Conservation (phyloP, 768 basidiomycete species). For the Tylopilus sp. region DNA sequence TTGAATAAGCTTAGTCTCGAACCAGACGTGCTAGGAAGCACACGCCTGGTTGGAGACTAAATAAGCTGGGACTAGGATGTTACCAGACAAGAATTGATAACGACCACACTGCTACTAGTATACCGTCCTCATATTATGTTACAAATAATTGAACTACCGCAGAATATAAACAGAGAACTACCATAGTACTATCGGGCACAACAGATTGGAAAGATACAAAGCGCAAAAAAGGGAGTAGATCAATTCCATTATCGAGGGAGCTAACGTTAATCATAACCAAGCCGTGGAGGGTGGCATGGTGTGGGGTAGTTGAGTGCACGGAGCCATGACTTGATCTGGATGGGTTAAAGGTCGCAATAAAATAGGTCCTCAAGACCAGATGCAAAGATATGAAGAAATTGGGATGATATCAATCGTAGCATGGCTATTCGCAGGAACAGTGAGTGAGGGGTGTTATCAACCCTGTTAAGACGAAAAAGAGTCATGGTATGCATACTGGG, state of each 20-base stretch:
- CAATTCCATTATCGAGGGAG: constrained; percentile 17
- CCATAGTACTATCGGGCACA: constrained; percentile 3
- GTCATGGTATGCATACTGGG: constrained; percentile 14
- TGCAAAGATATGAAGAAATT: constrained; percentile 8
- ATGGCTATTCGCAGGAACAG: constrained; percentile 5
- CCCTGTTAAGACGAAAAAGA: constrained; percentile 7
- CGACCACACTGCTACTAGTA: neutral
- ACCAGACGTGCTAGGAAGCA: too few species aligned
- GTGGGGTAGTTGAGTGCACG: constrained; percentile 3
- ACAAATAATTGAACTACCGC: constrained; percentile 12
- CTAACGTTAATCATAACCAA: constrained; percentile 25
- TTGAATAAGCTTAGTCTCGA: too few species aligned
- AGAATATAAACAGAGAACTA: constrained; percentile 18
- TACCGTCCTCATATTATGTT: constrained; percentile 2
- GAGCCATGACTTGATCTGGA: constrained; percentile 9
- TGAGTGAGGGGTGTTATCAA: constrained; percentile 9
- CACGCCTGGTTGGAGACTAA: too few species aligned
- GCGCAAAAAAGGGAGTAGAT: constrained; percentile 5
- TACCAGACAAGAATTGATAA: too few species aligned
- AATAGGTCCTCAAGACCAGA: constrained; percentile 24
- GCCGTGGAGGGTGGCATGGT: constrained; percentile 18
- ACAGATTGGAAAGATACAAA: constrained; percentile 8
- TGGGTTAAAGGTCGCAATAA: constrained; percentile 11
- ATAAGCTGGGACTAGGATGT: too few species aligned
- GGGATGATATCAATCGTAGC: constrained; percentile 11